phyloP scores from a whole-genome alignment of 164 flowering plant genomes.

The Santalum album region DNA sequence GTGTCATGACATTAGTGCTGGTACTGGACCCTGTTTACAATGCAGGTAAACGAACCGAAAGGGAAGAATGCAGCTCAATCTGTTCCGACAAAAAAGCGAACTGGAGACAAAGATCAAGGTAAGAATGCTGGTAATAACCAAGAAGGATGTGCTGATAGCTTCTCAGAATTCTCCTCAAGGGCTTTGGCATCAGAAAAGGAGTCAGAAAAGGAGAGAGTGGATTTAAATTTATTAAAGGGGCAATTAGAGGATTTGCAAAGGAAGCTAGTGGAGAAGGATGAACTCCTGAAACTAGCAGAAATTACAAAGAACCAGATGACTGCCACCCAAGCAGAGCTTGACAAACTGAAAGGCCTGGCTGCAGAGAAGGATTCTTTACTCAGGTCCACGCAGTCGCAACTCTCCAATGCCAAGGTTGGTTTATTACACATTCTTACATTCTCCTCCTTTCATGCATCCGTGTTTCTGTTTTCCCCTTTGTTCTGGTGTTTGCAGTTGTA shows the following conservation, averaged over 20 bases:
- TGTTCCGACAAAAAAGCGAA: constrained; percentile 40
- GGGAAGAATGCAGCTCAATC: constrained; percentile 58
- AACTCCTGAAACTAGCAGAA: constrained; percentile 57
- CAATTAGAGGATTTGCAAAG: constrained; percentile 65
- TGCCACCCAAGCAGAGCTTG: constrained; percentile 29
- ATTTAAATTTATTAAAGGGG: constrained; percentile 42
- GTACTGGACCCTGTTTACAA: neutral
- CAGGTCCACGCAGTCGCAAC: constrained; percentile 60
- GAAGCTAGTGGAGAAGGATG: constrained; percentile 72
- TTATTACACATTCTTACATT: neutral
- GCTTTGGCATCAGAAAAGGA: constrained; percentile 46
- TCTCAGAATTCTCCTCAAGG: constrained; percentile 41
- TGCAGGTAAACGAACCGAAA: constrained; percentile 43
- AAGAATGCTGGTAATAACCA: constrained; percentile 19
- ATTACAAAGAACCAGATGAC: constrained; percentile 27
- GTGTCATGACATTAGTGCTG: neutral
- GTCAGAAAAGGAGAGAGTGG: constrained; percentile 27
- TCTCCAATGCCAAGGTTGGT: constrained; percentile 76
- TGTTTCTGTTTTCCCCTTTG: neutral
- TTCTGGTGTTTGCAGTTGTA: neutral
- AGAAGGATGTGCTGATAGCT: constrained; percentile 35
- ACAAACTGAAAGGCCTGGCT: constrained; percentile 41
- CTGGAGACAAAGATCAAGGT: constrained; percentile 37
- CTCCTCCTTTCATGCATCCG: neutral
- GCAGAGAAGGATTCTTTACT: constrained; percentile 64